A percentile compares a stretch with the other conserved stretches of the same genome.
These are phyloP conservation scores for Coleophoma cylindrospora DNA, from an alignment of 2,329 filamentous ascomycete genomes.

Conservation along the genomic window DNA sequence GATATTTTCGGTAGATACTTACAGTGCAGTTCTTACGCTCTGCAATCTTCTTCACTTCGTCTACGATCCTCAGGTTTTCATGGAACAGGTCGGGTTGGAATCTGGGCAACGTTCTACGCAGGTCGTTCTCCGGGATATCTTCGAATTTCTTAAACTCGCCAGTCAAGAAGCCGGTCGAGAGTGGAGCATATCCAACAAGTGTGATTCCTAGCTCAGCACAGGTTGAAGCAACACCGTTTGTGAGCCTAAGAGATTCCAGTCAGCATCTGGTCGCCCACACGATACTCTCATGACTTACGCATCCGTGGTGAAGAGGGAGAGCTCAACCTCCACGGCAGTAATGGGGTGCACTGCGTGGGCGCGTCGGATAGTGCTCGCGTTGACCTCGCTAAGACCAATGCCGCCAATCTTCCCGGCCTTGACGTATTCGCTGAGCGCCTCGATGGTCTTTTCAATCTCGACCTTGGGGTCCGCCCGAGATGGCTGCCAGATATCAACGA, in stretches of 20 bases:
- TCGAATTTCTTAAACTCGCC: slow-evolving; percentile 19
- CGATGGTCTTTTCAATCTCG: slow-evolving; percentile 39
- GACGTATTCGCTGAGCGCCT: slow-evolving; percentile 38
- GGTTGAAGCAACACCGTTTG: slow-evolving; percentile 25
- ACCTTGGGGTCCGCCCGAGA: slow-evolving; percentile 28
- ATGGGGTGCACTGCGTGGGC: slow-evolving; percentile 41
- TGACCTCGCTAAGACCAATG: slow-evolving; percentile 42
- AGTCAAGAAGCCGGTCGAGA: slow-evolving; percentile 41
- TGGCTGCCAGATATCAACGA: slow-evolving; percentile 42
- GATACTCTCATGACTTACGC: slow-evolving; percentile 19
- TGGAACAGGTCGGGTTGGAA: slow-evolving; percentile 41
- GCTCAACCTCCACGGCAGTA: slow-evolving; percentile 46
- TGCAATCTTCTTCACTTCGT: slow-evolving; percentile 35
- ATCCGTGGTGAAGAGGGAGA: slow-evolving; percentile 36
- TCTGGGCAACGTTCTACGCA: slow-evolving; percentile 29
- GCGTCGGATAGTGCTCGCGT: slow-evolving; percentile 35
- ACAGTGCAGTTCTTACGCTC: slow-evolving; percentile 37
- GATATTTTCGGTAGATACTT: neutral
- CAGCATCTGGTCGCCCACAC: slow-evolving; percentile 13
- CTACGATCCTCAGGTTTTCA: slow-evolving; percentile 42
- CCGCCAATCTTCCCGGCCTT: slow-evolving; percentile 38
- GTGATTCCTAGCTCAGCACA: slow-evolving; percentile 33
- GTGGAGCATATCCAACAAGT: slow-evolving; percentile 38
- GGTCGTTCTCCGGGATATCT: slow-evolving; percentile 19
- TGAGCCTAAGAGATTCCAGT: slow-evolving; percentile 49